These are phyloP conservation scores for Podaxis mareebaensis DNA, from an alignment of 768 basidiomycete genomes.

Conservation along the genomic window DNA sequence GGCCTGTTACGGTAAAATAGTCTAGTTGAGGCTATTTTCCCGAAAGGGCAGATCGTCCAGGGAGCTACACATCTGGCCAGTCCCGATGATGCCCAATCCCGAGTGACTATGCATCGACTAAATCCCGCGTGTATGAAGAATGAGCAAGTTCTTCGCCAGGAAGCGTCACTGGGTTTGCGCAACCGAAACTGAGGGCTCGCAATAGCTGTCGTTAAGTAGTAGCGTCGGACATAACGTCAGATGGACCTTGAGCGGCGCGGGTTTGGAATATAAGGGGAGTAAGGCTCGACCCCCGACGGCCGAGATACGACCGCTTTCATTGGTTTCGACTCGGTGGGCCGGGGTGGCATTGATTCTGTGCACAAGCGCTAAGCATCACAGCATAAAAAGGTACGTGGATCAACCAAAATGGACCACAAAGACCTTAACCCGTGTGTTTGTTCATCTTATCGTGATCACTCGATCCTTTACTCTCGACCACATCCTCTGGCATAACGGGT, in stretches of 20 bases:
- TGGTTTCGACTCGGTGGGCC: not conserved
- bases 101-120: not conserved
- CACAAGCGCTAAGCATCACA: not conserved
- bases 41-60: not conserved
- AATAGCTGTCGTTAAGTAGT: not conserved
- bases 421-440: not conserved
- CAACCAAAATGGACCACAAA: not conserved
- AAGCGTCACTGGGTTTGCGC: not conserved
- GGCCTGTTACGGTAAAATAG: too few relatives aligned
- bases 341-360: not conserved
- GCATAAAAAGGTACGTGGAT: not conserved
- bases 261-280: not conserved
- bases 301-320: not conserved
- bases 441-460: conserved; percentile 7
- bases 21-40: not conserved
- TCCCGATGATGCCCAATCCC: not conserved
- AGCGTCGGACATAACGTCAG: conserved; percentile 1
- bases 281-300: not conserved
- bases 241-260: conserved; percentile 11
- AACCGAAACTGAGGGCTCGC: not conserved
- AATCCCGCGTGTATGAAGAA: not conserved
- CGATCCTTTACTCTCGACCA: not conserved
- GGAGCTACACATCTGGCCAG: not conserved
- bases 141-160: not conserved
- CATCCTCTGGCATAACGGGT: conserved; percentile 1